A percentile compares a stretch with the other conserved stretches of the same genome.
phyloP scores from a whole-genome alignment of 129 eudicot genomes.

The Saposhnikovia divaricata region DNA sequence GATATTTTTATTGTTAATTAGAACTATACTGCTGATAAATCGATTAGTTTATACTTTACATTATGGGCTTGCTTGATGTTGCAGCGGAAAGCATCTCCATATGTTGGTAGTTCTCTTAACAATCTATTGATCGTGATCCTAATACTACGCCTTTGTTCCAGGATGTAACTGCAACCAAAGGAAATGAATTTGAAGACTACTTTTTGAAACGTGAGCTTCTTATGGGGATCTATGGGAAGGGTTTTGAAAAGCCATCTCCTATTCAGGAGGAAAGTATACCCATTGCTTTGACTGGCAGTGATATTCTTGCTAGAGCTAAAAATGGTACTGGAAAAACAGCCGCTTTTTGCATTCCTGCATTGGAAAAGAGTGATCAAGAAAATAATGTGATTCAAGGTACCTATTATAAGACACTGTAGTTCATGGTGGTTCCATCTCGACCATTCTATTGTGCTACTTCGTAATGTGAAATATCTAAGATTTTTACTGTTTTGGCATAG shows the following conservation, averaged over 20 bases:
- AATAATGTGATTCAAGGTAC: constrained; percentile 85
- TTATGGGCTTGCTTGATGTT: neutral
- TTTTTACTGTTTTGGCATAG: neutral
- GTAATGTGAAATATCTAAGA: neutral
- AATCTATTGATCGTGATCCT: neutral
- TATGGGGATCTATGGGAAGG: constrained; percentile 96
- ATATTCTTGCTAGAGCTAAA: constrained; percentile 96
- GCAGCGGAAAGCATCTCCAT: neutral
- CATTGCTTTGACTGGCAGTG: constrained; percentile 95
- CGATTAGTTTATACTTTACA: neutral
- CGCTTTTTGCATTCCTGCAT: constrained; percentile 94
- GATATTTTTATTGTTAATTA: neutral
- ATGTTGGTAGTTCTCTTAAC: neutral
- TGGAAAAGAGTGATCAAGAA: constrained; percentile 92
- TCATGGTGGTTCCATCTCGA: constrained; percentile 13
- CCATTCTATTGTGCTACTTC: neutral
- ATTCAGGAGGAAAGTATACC: constrained; percentile 99
- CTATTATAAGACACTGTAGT: neutral
- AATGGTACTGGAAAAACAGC: constrained; percentile 99
- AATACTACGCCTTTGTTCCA: constrained; percentile 3
- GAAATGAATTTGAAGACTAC: constrained; percentile 97
- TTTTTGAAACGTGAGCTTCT: constrained; percentile 92
- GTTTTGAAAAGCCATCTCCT: constrained; percentile 96
- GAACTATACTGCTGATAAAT: neutral
- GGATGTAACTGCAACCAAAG: constrained; percentile 99